Conservation (phyloP, 495 filamentous ascomycete species). For the Terfezia claveryi region DNA sequence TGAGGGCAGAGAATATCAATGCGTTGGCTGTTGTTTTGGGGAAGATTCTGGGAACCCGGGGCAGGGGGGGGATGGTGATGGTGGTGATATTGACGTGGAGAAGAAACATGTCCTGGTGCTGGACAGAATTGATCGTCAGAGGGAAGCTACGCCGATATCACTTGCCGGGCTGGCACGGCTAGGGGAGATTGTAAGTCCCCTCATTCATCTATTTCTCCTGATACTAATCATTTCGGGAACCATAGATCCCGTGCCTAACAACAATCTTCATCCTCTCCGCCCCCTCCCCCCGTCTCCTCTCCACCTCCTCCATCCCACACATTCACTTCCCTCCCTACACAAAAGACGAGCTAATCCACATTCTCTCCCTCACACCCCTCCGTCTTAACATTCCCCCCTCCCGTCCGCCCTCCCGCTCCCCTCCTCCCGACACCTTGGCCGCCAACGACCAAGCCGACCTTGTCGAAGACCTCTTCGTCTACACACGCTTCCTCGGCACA, state of each 20-base stretch:
- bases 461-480: slow-evolving; percentile 37
- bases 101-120: slow-evolving; percentile 25
- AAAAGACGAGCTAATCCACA: slow-evolving; percentile 50
- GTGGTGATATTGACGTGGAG: slow-evolving; percentile 13
- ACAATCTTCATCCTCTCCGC: slow-evolving; percentile 56
- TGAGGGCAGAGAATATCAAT: slow-evolving; percentile 39
- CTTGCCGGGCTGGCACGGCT: slow-evolving; percentile 63
- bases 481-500: slow-evolving; percentile 51
- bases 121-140: slow-evolving; percentile 74
- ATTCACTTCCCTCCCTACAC: slow-evolving; percentile 72
- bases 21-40: slow-evolving; percentile 48
- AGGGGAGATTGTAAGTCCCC: slow-evolving; percentile 29
- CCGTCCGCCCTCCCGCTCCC: slow-evolving; percentile 6
- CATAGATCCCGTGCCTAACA: slow-evolving; percentile 30
- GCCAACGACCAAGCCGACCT: slow-evolving; percentile 2
- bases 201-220: no score
- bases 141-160: slow-evolving; percentile 57
- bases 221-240: no score
- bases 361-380: slow-evolving; percentile 34
- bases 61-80: slow-evolving; percentile 13
- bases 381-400: slow-evolving; percentile 25
- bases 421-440: neutral
- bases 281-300: slow-evolving; percentile 48
- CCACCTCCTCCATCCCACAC: slow-evolving; percentile 49
- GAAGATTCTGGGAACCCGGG: slow-evolving; percentile 20